These are phyloP conservation scores for Naganishia vishniacii DNA, from an alignment of 768 basidiomycete genomes.

Conservation along the genomic window DNA sequence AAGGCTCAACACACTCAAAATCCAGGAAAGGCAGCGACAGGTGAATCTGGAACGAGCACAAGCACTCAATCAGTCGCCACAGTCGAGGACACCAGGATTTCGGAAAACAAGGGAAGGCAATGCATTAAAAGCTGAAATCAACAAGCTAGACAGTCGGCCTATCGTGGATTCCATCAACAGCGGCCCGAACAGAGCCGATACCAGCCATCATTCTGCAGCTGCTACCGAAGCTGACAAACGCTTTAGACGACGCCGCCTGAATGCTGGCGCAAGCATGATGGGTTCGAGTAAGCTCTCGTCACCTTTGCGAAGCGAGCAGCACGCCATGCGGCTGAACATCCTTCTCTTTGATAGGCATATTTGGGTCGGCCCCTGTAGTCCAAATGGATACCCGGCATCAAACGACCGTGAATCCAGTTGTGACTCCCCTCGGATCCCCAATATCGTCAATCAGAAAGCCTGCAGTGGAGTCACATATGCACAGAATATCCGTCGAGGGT, in stretches of 20 bases:
- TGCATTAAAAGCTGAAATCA: too few species aligned
- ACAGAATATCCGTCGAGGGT: background rate
- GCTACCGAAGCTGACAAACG: background rate
- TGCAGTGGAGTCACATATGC: background rate
- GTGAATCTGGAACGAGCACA: background rate
- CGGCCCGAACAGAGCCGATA: background rate
- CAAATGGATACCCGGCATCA: background rate
- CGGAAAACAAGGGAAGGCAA: background rate
- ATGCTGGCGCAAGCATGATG: background rate
- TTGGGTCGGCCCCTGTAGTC: background rate
- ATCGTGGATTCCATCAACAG: too few species aligned
- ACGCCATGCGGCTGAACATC: background rate
- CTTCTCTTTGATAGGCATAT: background rate
- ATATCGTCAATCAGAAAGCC: background rate
- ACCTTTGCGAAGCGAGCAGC: too few species aligned
- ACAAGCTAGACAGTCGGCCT: too few species aligned
- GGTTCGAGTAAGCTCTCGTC: background rate
- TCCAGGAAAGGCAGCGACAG: conserved; percentile 11
- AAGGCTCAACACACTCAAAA: conserved; percentile 22
- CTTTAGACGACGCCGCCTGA: background rate
- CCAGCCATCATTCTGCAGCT: background rate
- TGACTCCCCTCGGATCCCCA: background rate
- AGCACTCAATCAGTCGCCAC: background rate
- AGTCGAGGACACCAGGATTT: too few species aligned
- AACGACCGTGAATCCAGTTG: background rate